phyloP scores from a whole-genome alignment of 345 rosid species.

The Pistacia atlantica region DNA sequence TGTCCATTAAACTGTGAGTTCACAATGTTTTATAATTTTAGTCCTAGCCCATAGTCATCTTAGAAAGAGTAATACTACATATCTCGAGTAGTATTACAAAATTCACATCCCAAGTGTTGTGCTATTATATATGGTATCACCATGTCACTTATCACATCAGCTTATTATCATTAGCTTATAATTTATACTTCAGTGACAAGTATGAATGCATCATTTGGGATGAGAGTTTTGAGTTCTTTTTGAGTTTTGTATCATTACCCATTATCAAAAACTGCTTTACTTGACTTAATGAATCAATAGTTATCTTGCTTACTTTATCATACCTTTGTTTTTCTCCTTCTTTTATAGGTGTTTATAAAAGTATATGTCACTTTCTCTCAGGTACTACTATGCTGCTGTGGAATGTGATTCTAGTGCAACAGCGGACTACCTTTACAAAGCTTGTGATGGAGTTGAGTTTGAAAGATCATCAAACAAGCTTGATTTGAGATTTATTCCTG shows the following conservation, averaged over 20 bases:
- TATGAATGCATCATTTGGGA: no score
- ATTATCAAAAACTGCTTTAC: not conserved
- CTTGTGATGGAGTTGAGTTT: conserved; percentile 88
- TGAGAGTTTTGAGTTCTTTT: no score
- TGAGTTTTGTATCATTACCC: not conserved
- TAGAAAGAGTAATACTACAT: not conserved
- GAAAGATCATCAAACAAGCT: conserved; percentile 93
- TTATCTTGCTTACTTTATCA: not conserved
- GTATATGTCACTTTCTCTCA: conserved; percentile 20
- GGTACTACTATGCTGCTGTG: conserved; percentile 86
- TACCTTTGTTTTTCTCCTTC: not conserved
- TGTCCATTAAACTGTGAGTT: no score
- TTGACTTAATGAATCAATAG: not conserved
- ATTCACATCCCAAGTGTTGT: no score
- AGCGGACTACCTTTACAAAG: conserved; percentile 76
- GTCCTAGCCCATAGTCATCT: not conserved
- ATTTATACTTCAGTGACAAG: no score
- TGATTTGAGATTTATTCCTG: conserved; percentile 92
- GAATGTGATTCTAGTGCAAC: conserved; percentile 86
- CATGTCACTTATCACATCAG: no score
- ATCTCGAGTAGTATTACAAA: no score
- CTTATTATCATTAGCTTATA: no score
- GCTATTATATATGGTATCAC: no score
- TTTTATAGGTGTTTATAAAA: not conserved
- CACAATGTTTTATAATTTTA: no score